Evolutionary conservation across 805 yeast genomes (phyloP).

Genomic region (Debaryomyces hansenii): DNA sequence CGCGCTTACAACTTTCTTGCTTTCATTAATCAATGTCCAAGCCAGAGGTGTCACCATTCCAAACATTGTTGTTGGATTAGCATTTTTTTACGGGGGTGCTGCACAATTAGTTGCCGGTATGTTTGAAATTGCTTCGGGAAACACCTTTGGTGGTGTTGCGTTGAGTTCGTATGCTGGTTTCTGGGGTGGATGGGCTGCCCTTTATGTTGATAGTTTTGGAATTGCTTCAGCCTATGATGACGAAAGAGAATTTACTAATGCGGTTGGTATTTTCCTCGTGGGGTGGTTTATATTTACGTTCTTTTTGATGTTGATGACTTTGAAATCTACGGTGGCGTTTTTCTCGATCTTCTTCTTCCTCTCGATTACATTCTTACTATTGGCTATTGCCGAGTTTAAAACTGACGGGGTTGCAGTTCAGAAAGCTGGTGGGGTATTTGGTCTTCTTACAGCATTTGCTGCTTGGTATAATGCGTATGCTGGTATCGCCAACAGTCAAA

Average conservation of each 20-base stretch:
- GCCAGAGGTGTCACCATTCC: conserved; percentile 68
- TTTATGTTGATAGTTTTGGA: conserved; percentile 40
- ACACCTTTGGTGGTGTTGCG: conserved; percentile 73
- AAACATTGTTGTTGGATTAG: conserved; percentile 62
- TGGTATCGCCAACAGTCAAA: conserved; percentile 56
- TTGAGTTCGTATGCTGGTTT: conserved; percentile 66
- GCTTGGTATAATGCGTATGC: conserved; percentile 50
- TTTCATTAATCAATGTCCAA: conserved; percentile 60
- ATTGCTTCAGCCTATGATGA: conserved; percentile 34
- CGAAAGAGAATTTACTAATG: conserved; percentile 26
- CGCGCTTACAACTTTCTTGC: conserved; percentile 66
- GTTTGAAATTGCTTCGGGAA: conserved; percentile 74
- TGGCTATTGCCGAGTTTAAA: conserved; percentile 38
- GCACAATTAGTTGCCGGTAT: conserved; percentile 72
- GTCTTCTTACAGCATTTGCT: conserved; percentile 39
- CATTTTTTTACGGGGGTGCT: conserved; percentile 72
- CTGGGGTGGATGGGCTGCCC: conserved; percentile 75
- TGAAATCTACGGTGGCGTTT: conserved; percentile 45
- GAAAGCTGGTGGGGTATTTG: conserved; percentile 45
- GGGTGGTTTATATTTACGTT: conserved; percentile 48
- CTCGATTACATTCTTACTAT: conserved; percentile 39
- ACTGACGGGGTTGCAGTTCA: conserved; percentile 28
- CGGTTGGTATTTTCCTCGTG: conserved; percentile 37
- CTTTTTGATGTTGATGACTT: conserved; percentile 39
- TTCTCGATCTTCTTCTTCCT: conserved; percentile 41